Evolutionary conservation across 495 filamentous ascomycete species (phyloP).

Genomic region (Hypoxylon trugodes): DNA sequence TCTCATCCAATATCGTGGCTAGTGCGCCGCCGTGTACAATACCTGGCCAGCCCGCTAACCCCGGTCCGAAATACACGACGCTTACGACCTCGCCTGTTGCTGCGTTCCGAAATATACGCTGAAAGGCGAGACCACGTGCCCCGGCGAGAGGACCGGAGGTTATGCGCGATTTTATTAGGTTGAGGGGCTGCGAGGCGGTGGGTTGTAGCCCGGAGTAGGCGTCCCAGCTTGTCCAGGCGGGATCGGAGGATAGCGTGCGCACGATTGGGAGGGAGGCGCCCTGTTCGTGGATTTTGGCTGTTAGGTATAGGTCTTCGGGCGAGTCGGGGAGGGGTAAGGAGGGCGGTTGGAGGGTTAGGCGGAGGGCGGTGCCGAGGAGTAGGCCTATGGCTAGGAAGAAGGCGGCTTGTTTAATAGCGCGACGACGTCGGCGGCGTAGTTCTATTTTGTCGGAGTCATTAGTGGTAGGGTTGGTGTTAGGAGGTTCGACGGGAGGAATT

Average conservation of each 20-base stretch:
- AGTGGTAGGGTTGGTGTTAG: background rate
- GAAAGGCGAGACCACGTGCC: constrained; percentile 56
- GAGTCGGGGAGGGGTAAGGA: constrained; percentile 43
- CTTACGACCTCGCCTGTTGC: constrained; percentile 51
- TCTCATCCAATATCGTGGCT: constrained; percentile 77
- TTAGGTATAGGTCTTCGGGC: constrained; percentile 43
- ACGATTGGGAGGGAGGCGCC: constrained; percentile 62
- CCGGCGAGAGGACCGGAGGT: constrained; percentile 55
- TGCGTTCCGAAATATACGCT: constrained; percentile 56
- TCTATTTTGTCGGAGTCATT: no score
- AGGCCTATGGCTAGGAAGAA: constrained; percentile 53
- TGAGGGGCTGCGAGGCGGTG: background rate
- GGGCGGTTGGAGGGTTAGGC: constrained; percentile 49
- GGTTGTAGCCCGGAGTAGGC: constrained; percentile 62
- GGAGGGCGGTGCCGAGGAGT: constrained; percentile 43
- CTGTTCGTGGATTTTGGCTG: constrained; percentile 40
- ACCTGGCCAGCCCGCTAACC: constrained; percentile 75
- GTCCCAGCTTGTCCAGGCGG: constrained; percentile 61
- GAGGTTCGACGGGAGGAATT: background rate
- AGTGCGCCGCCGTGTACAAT: constrained; percentile 79
- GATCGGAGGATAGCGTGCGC: constrained; percentile 58
- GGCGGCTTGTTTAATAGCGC: constrained; percentile 38
- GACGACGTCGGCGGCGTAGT: constrained; percentile 11
- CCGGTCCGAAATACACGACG: constrained; percentile 71
- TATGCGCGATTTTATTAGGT: constrained; percentile 44